These are phyloP conservation scores for Schoenoplectus triqueter DNA, from an alignment of 202 grass and related monocot species.

Conservation along the genomic window DNA sequence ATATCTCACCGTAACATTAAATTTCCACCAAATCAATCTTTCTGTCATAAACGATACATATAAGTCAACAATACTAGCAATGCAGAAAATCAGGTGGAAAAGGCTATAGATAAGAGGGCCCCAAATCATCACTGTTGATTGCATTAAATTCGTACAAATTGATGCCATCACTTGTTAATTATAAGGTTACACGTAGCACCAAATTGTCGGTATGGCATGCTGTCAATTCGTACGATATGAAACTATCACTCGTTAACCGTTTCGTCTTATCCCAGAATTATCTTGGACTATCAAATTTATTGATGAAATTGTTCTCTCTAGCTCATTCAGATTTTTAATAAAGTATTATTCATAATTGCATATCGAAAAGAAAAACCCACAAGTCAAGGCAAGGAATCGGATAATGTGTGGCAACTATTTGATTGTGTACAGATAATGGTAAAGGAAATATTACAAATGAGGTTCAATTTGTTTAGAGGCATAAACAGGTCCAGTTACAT, in stretches of 20 bases:
- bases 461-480: too few relatives aligned
- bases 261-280: constrained; percentile 3
- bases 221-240: too few relatives aligned
- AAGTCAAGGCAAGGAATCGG: background rate
- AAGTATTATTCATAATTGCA: background rate
- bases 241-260: constrained; percentile 19
- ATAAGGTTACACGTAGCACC: background rate
- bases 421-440: too few relatives aligned
- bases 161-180: constrained; percentile 1
- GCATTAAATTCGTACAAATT: background rate
- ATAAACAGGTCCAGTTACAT: too few relatives aligned
- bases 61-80: background rate
- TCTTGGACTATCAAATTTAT: background rate
- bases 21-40: too few relatives aligned
- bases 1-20: background rate
- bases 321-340: background rate
- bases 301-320: background rate
- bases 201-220: background rate
- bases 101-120: too few relatives aligned
- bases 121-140: background rate
- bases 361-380: background rate
- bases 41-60: background rate
- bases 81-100: background rate
- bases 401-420: too few relatives aligned
- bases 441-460: too few relatives aligned